These are phyloP conservation scores for Eleusine coracana DNA, from an alignment of 176 grass and related monocot genomes.

Conservation along the genomic window DNA sequence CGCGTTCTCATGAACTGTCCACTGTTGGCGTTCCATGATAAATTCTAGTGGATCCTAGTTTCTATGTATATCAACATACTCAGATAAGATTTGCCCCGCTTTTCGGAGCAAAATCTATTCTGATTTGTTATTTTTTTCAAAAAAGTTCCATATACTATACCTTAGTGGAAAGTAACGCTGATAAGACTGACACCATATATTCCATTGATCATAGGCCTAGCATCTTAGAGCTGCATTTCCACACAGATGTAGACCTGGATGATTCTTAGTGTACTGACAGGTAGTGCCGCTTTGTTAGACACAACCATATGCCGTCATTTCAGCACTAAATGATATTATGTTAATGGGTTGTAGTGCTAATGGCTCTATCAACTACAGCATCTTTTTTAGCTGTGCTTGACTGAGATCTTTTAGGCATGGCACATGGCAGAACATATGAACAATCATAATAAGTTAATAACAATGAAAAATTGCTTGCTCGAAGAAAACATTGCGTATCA, in stretches of 20 bases:
- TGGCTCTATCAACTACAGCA: neutral
- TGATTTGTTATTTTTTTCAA: neutral
- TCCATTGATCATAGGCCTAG: neutral
- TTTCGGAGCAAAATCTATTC: neutral
- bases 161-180: conserved; percentile 7
- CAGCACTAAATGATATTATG: neutral
- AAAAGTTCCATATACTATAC: neutral
- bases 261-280: neutral
- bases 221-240: neutral
- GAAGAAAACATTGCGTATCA: neutral
- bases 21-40: neutral
- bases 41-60: conserved; percentile 17
- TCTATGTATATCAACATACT: neutral
- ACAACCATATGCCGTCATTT: neutral
- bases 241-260: neutral
- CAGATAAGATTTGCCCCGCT: neutral
- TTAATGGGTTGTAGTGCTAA: neutral
- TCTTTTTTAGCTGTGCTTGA: neutral
- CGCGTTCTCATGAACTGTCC: neutral
- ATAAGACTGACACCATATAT: neutral
- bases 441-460: neutral
- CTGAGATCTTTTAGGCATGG: neutral
- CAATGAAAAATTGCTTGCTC: neutral
- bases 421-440: neutral
- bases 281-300: neutral